Base-by-base conservation (phyloP, 148 eudicot species). In the Cornus florida region DNA sequence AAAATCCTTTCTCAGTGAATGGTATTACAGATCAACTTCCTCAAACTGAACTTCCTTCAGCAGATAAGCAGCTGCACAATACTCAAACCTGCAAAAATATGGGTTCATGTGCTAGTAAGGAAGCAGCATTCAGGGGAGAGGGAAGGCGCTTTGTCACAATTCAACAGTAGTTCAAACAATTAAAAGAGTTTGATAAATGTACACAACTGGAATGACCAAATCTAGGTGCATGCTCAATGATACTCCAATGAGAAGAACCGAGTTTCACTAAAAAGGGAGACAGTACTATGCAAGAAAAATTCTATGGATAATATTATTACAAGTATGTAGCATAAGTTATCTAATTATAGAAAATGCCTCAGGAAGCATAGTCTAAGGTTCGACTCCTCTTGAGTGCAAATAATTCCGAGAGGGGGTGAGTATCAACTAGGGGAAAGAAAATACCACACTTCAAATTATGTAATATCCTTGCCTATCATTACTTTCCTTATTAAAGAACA, bases 1-100 rank as follows among this genome's bases (percentile, higher is more conserved):
- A 69, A 78, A 22, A 39, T 22, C 10, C 65, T 38, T 22, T 28
- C 31, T 62, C 16, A 69, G 1, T 32, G 39, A 24, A 6, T 57
- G 24, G 24, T 32, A 32, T 43, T 7, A 84, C 87, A 7, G 64
- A 96, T 92, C 92, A 64, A 87, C 94, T 90, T 93, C 92, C 85
- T 91, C 98, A 83, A 93, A 92, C 53, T 87, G 88, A 79, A 94
- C 88, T 83, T 92, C 97, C 85, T 96, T 96, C 78, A 84, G 89
- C 83, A 91, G 77, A 77, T 93, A 97, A 76, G 99, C 91, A 83
- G 97, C 89, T 50, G 98, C 95, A 83, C 92, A 82, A 71, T 96
- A 96, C 87, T 90, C 94, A 70, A 96, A 90, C 78, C 98, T 94
- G 84, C 80, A 85, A 28, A 28, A 28, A 28, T 28, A 28, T 28